Evolutionary conservation across 2,329 filamentous ascomycete species (phyloP).

Genomic region (Trichoderma citrinoviride): DNA sequence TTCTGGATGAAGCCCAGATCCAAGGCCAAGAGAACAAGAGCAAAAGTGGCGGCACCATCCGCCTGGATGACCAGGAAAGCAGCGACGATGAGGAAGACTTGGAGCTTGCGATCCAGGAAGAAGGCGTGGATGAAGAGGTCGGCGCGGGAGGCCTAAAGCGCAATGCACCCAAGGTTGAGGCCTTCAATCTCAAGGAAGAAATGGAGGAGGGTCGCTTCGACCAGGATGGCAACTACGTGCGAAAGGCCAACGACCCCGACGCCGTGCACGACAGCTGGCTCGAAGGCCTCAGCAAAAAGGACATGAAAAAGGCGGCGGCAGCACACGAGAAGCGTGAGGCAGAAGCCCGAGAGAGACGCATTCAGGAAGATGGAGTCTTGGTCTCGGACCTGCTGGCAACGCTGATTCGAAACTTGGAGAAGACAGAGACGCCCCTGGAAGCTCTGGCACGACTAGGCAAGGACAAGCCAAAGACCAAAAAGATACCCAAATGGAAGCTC

Average conservation of each 20-base stretch:
- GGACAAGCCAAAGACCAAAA: constrained; percentile 57
- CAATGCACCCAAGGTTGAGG: constrained; percentile 90
- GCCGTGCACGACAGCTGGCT: constrained; percentile 91
- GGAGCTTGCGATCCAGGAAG: constrained; percentile 68
- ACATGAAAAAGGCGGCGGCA: constrained; percentile 82
- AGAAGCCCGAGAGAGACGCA: constrained; percentile 67
- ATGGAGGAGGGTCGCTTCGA: constrained; percentile 93
- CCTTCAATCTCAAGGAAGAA: constrained; percentile 89
- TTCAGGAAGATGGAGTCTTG: constrained; percentile 71
- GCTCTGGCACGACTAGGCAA: constrained; percentile 79
- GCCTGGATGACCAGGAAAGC: constrained; percentile 55
- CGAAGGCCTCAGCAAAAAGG: constrained; percentile 87
- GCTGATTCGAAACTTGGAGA: constrained; percentile 71
- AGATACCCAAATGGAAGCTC: constrained; percentile 64
- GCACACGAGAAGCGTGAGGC: constrained; percentile 83
- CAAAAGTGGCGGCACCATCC: constrained; percentile 70
- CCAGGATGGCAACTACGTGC: constrained; percentile 83
- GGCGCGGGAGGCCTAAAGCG: constrained; percentile 88
- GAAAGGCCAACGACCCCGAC: constrained; percentile 85
- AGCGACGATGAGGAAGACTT: constrained; percentile 66
- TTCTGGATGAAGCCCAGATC: constrained; percentile 62
- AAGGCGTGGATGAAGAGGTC: constrained; percentile 81
- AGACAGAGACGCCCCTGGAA: constrained; percentile 82
- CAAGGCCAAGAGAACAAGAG: constrained; percentile 74
- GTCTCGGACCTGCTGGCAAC: constrained; percentile 70